phyloP scores from a whole-genome alignment of 306 rosid genomes.

The Prunus dulcis region DNA sequence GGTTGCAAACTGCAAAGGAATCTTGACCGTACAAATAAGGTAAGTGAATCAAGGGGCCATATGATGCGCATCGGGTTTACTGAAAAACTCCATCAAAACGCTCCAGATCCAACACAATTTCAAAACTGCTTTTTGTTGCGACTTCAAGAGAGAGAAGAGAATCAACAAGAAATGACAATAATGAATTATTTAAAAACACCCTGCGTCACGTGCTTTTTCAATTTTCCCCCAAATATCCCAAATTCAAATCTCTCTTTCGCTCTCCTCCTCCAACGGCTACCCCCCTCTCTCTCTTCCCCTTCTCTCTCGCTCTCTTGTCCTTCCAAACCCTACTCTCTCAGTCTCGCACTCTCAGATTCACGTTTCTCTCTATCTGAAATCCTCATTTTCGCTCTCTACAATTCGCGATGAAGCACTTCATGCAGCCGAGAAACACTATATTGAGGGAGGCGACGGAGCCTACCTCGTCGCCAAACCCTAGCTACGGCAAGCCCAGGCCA shows the following conservation, averaged over 20 bases:
- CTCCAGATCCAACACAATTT: conserved; percentile 18
- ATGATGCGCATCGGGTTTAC: background rate
- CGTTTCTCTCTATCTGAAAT: conserved; percentile 7
- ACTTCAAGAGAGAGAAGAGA: background rate
- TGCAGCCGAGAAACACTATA: conserved; percentile 67
- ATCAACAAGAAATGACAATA: background rate
- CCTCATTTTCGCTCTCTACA: conserved; percentile 6
- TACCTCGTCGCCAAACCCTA: conserved; percentile 53
- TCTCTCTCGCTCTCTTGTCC: conserved; percentile 33
- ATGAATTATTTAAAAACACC: conserved; percentile 7
- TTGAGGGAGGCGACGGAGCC: conserved; percentile 56
- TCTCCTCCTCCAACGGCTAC: conserved; percentile 32
- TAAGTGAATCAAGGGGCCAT: background rate
- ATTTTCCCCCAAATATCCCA: conserved; percentile 17
- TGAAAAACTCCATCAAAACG: background rate
- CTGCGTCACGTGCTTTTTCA: conserved; percentile 23
- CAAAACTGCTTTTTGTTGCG: conserved; percentile 6
- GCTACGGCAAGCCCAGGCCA: conserved; percentile 43
- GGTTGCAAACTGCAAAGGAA: background rate
- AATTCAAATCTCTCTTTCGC: conserved; percentile 46
- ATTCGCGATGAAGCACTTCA: conserved; percentile 59
- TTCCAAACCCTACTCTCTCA: conserved; percentile 19
- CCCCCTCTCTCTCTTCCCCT: conserved; percentile 20
- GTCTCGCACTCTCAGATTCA: conserved; percentile 3
- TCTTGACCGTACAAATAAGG: background rate